Base-by-base conservation (phyloP, 768 basidiomycete species). In the Coprinellus micaceus region DNA sequence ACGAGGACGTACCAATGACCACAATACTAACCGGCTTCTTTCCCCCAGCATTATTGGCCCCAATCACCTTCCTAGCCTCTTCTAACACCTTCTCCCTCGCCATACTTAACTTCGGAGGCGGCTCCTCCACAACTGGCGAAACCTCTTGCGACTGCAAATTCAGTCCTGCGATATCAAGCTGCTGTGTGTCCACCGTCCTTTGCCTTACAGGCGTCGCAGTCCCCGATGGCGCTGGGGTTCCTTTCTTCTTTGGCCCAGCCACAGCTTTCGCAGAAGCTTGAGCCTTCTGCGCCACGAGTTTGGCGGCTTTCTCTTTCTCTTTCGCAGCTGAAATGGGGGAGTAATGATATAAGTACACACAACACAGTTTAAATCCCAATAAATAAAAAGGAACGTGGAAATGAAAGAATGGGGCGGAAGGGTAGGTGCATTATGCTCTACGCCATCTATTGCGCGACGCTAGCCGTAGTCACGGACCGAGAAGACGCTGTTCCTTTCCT, bases 1-100 rank as follows among this genome's bases (percentile, higher is more conserved):
- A 54, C 25, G n/a, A 30, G 22, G 17, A 24, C 75, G 61, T 67
- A 96, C 96, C 97, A 41, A 99, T 88, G 44, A 99, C 93, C 25
- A 98, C 89, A 62, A 99, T 74, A 68, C 88, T 95, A 49, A 98
- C 74, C 12, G 78, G 81, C 63, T 84, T 88, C 70, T 85, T 93
- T 45, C 72, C 76, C 37, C 77, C 77, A 57, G 77, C 74, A 21
- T 72, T 76, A 56, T 80, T 71, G 2, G 67, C 70, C 24, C 80
- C 77, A 28, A 88, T 66, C 3, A 72, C 73, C 52, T 74, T 77
- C 59, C 70, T 82, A 0, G 87, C 93, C 70, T 96, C 91, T 62
- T 91, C 88, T 4, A 98, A 65, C 43, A 98, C 69, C 67, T 89
- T 95, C 67, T 91, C 94, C 57, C 81, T 78, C 13, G 89, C 86